Conservation (phyloP, 169 alveolate species). For the Babesia ovis region DNA sequence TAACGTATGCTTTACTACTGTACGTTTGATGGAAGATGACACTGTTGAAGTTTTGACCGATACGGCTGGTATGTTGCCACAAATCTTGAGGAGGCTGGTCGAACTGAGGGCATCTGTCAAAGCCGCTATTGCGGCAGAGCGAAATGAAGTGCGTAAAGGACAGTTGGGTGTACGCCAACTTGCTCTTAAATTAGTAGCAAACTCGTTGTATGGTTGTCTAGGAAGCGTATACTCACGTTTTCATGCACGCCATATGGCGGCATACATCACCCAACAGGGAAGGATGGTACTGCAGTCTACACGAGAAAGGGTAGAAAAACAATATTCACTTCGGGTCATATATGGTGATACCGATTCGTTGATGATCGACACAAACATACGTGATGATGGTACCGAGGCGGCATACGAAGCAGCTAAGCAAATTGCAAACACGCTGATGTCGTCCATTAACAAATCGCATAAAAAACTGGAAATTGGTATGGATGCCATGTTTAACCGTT, state of each 20-base stretch:
- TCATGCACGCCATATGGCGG: slow-evolving; percentile 97
- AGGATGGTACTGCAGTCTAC: slow-evolving; percentile 83
- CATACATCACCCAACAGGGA: slow-evolving; percentile 93
- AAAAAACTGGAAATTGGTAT: slow-evolving; percentile 94
- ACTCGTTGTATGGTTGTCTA: slow-evolving; percentile 98
- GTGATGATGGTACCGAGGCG: slow-evolving; percentile 71
- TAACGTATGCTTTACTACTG: slow-evolving; percentile 98
- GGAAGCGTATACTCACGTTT: slow-evolving; percentile 97
- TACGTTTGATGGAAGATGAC: slow-evolving; percentile 71
- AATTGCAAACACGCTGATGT: slow-evolving; percentile 86
- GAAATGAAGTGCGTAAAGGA: slow-evolving; percentile 78
- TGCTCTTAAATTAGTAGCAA: slow-evolving; percentile 97
- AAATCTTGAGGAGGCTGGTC: slow-evolving; percentile 86
- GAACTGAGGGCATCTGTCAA: slow-evolving; percentile 71
- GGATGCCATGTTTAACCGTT: slow-evolving; percentile 94
- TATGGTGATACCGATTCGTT: slow-evolving; percentile 99
- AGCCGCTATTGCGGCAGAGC: slow-evolving; percentile 71
- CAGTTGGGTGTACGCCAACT: slow-evolving; percentile 91
- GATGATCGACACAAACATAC: slow-evolving; percentile 93
- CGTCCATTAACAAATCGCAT: slow-evolving; percentile 90
- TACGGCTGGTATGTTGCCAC: slow-evolving; percentile 85
- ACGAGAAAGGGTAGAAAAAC: slow-evolving; percentile 89
- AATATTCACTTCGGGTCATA: slow-evolving; percentile 88
- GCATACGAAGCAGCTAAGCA: slow-evolving; percentile 83
- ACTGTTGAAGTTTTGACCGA: slow-evolving; percentile 67